phyloP scores from a whole-genome alignment of 768 basidiomycete species.

The Vararia minispora region DNA sequence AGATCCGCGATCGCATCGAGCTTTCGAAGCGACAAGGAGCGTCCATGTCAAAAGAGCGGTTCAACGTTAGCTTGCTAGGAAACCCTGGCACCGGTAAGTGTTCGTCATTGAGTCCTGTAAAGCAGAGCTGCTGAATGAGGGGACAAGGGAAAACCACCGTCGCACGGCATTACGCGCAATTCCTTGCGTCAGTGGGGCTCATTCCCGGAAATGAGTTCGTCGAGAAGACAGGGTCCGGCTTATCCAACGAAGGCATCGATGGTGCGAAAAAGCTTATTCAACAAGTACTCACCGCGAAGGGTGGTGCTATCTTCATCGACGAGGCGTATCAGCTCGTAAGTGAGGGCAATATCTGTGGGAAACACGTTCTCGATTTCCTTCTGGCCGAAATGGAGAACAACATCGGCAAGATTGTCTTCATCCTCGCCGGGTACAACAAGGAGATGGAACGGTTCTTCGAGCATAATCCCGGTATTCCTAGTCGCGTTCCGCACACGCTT shows the following conservation, averaged over 20 bases:
- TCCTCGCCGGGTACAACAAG: conserved; percentile 59
- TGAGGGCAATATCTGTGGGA: conserved; percentile 35
- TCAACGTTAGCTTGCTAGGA: conserved; percentile 52
- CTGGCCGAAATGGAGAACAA: conserved; percentile 70
- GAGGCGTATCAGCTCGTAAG: conserved; percentile 59
- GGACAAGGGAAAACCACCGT: conserved; percentile 68
- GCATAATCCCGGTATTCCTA: conserved; percentile 58
- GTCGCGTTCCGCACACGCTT: conserved; percentile 54
- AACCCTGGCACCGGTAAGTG: conserved; percentile 64
- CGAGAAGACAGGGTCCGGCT: conserved; percentile 51
- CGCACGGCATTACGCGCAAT: conserved; percentile 51
- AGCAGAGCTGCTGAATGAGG: too few species aligned
- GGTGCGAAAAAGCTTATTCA: conserved; percentile 41
- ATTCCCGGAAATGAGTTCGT: conserved; percentile 42
- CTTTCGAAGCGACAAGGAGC: conserved; percentile 39
- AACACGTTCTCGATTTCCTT: conserved; percentile 55
- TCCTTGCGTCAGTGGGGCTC: conserved; percentile 42
- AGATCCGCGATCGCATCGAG: conserved; percentile 49
- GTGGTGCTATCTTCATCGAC: conserved; percentile 59
- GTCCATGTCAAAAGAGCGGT: conserved; percentile 41
- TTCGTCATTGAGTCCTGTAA: too few species aligned
- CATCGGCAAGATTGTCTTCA: conserved; percentile 52
- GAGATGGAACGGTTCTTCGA: conserved; percentile 74
- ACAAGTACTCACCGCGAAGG: conserved; percentile 36
- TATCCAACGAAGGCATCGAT: conserved; percentile 45